Conservation (phyloP, 2,329 filamentous ascomycete species). For the Whalleya microplaca region DNA sequence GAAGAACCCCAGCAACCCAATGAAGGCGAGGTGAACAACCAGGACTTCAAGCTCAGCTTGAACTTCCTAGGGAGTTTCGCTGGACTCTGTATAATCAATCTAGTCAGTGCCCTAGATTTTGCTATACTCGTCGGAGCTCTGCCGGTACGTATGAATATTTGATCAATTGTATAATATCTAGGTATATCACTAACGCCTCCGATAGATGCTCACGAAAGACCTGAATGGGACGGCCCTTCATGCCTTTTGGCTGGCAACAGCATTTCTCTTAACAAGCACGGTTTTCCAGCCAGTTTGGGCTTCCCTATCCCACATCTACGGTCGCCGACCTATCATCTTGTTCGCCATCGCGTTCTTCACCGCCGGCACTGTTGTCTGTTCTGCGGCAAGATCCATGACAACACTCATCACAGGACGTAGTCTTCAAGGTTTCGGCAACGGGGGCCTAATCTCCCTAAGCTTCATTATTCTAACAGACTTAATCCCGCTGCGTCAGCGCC, state of each 20-base stretch:
- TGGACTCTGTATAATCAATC: not conserved
- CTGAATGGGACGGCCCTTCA: conserved; percentile 59
- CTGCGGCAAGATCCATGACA: conserved; percentile 14
- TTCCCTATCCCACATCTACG: conserved; percentile 22
- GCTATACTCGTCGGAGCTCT: not conserved
- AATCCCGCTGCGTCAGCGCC: conserved; percentile 50
- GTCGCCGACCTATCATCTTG: conserved; percentile 14
- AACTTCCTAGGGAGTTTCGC: not conserved
- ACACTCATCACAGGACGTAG: conserved; percentile 49
- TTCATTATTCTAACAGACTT: conserved; percentile 46
- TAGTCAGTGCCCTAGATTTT: not conserved
- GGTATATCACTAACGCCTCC: too few relatives aligned
- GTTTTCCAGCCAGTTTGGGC: conserved; percentile 54
- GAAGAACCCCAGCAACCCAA: not conserved
- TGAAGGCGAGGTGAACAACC: not conserved
- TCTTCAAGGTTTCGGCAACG: conserved; percentile 46
- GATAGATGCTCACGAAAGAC: conserved; percentile 27
- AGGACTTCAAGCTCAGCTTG: not conserved
- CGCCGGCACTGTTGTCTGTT: conserved; percentile 11
- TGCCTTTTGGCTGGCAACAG: conserved; percentile 74
- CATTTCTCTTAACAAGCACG: conserved; percentile 68
- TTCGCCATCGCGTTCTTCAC: conserved; percentile 6
- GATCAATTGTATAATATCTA: too few relatives aligned
- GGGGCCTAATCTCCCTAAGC: conserved; percentile 24
- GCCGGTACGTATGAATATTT: not conserved